Percentiles rank a stretch among this genome's conserved stretches.
Evolutionary conservation across 108 stramenopile genomes (phyloP).

Genomic region (Parietichytrium sp.): DNA sequence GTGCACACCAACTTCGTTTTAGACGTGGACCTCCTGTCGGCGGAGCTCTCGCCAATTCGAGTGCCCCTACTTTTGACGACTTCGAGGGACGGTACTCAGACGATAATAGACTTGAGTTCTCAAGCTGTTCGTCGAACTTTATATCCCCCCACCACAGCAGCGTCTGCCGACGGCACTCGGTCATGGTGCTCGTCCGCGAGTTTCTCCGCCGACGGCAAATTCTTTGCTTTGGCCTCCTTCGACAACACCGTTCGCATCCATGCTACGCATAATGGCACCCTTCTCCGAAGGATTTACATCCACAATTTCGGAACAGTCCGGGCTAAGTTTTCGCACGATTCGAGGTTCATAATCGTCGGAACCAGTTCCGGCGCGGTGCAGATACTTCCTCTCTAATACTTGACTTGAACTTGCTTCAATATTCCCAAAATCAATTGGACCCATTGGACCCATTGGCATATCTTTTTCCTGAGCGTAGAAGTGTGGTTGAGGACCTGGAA

Average conservation of each 20-base stretch:
- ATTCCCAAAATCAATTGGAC: no score
- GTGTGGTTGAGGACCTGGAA: no score
- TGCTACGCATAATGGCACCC: background rate
- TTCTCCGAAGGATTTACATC: background rate
- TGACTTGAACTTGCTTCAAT: no score
- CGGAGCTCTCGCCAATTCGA: background rate
- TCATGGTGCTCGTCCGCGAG: background rate
- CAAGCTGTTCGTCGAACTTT: background rate
- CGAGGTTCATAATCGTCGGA: background rate
- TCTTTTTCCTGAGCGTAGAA: no score
- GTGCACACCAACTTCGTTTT: background rate
- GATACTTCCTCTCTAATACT: background rate
- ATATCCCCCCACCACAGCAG: no score
- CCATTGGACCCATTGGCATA: no score
- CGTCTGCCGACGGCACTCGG: no score
- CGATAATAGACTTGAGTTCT: background rate
- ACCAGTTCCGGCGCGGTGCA: background rate
- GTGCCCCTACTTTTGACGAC: background rate
- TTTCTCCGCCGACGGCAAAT: background rate
- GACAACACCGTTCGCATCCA: slow-evolving; percentile 20
- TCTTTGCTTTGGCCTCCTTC: background rate
- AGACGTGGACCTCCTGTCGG: background rate
- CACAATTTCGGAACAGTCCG: background rate
- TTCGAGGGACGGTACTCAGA: slow-evolving; percentile 19
- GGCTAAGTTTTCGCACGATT: background rate